Evolutionary conservation across 2,329 filamentous ascomycete genomes (phyloP), one percentile per base, ranked within the genome.

Genomic region (Metarhizium robertsii): DNA sequence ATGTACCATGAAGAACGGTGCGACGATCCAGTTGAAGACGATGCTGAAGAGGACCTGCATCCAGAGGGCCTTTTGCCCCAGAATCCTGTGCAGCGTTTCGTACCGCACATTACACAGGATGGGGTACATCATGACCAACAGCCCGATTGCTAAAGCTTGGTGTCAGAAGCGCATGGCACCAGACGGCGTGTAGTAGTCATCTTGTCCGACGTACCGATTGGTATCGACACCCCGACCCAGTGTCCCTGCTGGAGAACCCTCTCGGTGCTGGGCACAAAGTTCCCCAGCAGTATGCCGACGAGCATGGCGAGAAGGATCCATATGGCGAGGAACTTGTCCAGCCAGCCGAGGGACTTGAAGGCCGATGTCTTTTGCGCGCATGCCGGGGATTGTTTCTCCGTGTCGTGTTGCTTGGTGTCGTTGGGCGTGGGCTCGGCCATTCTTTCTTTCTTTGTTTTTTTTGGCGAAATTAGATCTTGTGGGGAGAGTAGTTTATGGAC

Each of bases 91-190:
- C 10, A 95, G 71, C 0, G 81, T 80, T 67, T 95, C 90, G 69
- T 84, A 94, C 45, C 83, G 83, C 6, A 95, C 87, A 68, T 94
- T 94, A 78, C 89, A 95, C 0, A 95, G 75, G 57, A 95, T 95
- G 0, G 90, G 91, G 65, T 94, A 95, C 89, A 95, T 95, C 90
- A 95, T 95, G 46, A 95, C 84, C 1, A 95, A 77, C 1, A 95
- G 73, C 0, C 90, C 90, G 50, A 95, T 74, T 0, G 90, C 89
- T 88, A 18, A 0, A 38, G 7, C 25, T 25, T 25, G 13, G n/a
- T 16, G 40, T 34, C n/a, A 36, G 30, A 25, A 25, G 25, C 25
- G 25, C 25, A 25, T 25, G 25, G 25, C 25, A 25, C 25, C 25
- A 25, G 25, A 25, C 25, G 25, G 25, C 25, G 4, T 25, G 25